Evolutionary conservation across 306 rosid genomes (phyloP), one percentile per base, ranked within the genome.

Genomic region (Lathyrus sativus): DNA sequence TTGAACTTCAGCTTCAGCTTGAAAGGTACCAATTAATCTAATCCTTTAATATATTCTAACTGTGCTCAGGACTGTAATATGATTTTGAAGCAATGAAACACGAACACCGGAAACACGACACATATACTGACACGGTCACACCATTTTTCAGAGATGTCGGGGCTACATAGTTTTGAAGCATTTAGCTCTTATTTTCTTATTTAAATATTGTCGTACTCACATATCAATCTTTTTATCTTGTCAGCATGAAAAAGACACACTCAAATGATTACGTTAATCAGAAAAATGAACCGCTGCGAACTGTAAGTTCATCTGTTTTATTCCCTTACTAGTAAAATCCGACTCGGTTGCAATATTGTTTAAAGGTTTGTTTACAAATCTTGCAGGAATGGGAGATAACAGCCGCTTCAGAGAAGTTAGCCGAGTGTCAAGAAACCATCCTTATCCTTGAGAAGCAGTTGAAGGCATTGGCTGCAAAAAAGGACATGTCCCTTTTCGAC

Each of bases 351-450:
- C 41, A 55, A 57, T 59, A 37, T 71, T 51, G 17, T 13, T 58
- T 74, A 31, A 54, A 69, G 41, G 11, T 22, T 9, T 62, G 70
- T 43, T 68, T 49, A 61, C 57, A 68, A 50, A 72, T 66, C 67
- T 66, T 81, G 76, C 85, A 89, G 98, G 96, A 85, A 22, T 84
- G 85, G 93, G 98, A 89, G 83, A 89, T 89, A 79, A 83, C 91
- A 72, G 79, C 89, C 44, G 98, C 96, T 71, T 86, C 98, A 22
- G 96, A 89, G 78, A 92, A 89, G 82, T 74, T 92, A 79, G 96
- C 96, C 4, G 98, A 92, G 76, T 92, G 98, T 82, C 98, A 92
- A 81, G 95, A 88, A 85, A 89, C 96, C 43, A 89, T 92, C 80
- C 78, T 88, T 53, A 80, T 83, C 84, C 96, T 92, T 7, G 95